Evolutionary conservation across 208 protist genomes (phyloP).

Genomic region (Angomonas ambiguus): DNA sequence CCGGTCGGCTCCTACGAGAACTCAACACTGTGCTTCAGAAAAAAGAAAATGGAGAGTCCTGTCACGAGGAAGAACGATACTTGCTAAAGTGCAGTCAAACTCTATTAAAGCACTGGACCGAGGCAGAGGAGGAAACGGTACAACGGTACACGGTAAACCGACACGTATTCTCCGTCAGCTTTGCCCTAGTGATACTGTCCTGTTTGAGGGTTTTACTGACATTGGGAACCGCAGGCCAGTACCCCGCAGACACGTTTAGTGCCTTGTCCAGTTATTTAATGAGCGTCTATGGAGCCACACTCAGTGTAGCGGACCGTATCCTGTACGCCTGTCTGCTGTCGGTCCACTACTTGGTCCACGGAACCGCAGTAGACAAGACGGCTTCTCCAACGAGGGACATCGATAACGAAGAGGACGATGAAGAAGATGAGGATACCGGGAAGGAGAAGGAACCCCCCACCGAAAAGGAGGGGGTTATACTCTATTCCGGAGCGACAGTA

Average conservation of each 20-base stretch:
- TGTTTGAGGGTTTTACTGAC: constrained; percentile 24
- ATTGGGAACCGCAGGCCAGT: not conserved
- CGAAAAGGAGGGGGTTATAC: not conserved
- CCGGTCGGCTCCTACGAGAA: constrained; percentile 21
- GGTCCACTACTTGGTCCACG: constrained; percentile 49
- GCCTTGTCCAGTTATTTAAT: constrained; percentile 22
- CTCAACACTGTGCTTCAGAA: constrained; percentile 4
- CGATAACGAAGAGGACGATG: constrained; percentile 2
- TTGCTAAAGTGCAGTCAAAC: not conserved
- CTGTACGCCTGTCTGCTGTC: constrained; percentile 70
- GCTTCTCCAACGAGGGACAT: too few relatives aligned
- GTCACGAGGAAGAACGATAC: not conserved
- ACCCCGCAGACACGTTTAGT: not conserved
- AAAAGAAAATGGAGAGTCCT: not conserved
- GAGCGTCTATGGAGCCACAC: constrained; percentile 45
- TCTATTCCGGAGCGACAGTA: constrained; percentile 44
- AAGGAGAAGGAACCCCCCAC: constrained; percentile 4
- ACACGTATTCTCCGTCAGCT: constrained; percentile 19
- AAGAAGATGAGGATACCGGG: not conserved
- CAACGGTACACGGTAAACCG: constrained; percentile 10
- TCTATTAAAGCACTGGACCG: constrained; percentile 2
- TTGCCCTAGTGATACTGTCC: constrained; percentile 35
- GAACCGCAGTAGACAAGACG: not conserved
- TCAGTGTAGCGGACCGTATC: constrained; percentile 61
- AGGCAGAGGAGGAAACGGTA: not conserved